These are phyloP conservation scores for Puccinia triticina DNA, from an alignment of 1,284 basidiomycete species.

Conservation along the genomic window DNA sequence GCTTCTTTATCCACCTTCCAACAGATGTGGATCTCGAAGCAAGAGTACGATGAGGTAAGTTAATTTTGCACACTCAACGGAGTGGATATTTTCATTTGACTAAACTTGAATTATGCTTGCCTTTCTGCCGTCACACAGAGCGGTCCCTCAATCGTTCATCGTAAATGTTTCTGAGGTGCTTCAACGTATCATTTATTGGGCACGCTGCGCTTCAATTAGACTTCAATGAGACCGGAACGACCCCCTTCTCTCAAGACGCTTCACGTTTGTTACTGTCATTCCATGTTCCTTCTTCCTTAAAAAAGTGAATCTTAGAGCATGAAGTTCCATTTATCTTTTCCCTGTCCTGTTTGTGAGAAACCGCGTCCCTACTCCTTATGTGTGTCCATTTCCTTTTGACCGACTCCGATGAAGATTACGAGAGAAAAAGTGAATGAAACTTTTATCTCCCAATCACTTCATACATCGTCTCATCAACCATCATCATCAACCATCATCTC, in stretches of 20 bases:
- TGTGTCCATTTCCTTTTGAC: constrained; percentile 5
- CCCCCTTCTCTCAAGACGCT: constrained; percentile 2
- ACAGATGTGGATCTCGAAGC: constrained; percentile 63
- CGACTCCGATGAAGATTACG: not conserved
- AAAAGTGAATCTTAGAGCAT: constrained; percentile 14
- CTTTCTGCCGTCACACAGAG: constrained; percentile 16
- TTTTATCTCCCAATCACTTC: not conserved
- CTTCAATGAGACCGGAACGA: constrained; percentile 20
- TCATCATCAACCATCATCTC: not conserved
- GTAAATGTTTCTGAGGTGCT: constrained; percentile 49
- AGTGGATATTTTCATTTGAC: too few species aligned
- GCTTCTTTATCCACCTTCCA: constrained; percentile 96
- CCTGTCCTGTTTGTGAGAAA: not conserved
- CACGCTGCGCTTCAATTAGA: not conserved
- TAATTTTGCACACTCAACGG: not conserved
- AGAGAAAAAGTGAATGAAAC: not conserved
- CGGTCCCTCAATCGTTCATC: constrained; percentile 50
- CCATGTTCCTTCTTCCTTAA: constrained; percentile 3
- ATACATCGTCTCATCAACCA: not conserved
- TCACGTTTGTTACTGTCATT: constrained; percentile 11
- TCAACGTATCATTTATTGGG: not conserved
- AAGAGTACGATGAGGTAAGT: constrained; percentile 51
- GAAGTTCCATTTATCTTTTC: not conserved
- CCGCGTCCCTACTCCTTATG: not conserved
- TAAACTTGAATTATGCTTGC: not conserved